phyloP scores from a whole-genome alignment of 2,329 filamentous ascomycete genomes.

The Alternaria viburni region DNA sequence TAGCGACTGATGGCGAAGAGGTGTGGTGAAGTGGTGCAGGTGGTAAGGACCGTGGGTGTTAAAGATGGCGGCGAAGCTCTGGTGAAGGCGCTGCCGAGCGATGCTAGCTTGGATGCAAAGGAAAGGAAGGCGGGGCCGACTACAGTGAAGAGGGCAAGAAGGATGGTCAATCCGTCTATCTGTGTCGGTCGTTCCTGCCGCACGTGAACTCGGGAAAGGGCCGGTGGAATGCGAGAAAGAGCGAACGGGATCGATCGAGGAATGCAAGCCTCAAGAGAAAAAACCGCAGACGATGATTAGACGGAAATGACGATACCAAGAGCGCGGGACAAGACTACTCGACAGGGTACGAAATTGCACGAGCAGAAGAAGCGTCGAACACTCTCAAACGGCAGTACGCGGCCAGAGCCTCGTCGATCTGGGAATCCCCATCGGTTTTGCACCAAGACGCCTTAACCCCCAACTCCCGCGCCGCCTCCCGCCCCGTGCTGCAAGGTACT shows the following conservation, averaged over 20 bases:
- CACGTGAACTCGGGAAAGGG: background rate
- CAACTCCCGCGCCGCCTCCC: slow-evolving; percentile 5
- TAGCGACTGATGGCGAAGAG: slow-evolving; percentile 7
- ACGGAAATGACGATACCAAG: slow-evolving; percentile 8
- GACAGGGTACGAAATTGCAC: slow-evolving; percentile 17
- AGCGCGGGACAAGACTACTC: background rate
- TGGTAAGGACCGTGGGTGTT: slow-evolving; percentile 12
- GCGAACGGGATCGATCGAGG: slow-evolving; percentile 1
- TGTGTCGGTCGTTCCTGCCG: slow-evolving; percentile 7
- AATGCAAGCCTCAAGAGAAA: background rate
- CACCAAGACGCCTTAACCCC: slow-evolving; percentile 2
- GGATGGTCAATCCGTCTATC: slow-evolving; percentile 1
- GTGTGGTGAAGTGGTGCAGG: background rate
- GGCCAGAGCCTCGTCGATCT: slow-evolving; percentile 12
- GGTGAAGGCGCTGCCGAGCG: background rate
- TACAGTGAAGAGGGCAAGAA: slow-evolving; percentile 7
- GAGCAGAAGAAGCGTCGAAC: slow-evolving; percentile 8
- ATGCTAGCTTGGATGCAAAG: slow-evolving; percentile 3
- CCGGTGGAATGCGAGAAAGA: background rate
- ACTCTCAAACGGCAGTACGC: slow-evolving; percentile 11
- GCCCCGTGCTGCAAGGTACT: slow-evolving; percentile 9
- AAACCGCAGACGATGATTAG: background rate
- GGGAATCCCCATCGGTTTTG: slow-evolving; percentile 11
- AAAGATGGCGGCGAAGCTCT: background rate
- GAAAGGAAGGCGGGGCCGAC: slow-evolving; percentile 12